phyloP scores from a whole-genome alignment of 371 early-diverging fungal genomes.

The Entomophthora muscae region DNA sequence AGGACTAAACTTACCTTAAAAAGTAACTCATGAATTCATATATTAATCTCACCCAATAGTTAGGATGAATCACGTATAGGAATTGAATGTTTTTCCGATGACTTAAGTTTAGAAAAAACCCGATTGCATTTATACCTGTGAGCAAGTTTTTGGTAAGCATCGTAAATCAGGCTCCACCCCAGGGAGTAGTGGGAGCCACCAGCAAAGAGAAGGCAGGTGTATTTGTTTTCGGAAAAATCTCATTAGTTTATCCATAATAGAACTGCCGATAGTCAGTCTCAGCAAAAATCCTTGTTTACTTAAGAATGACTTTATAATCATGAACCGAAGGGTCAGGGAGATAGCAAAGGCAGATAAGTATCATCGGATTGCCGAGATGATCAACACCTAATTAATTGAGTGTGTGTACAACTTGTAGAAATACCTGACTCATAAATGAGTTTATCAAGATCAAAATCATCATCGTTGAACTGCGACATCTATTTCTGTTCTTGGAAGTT shows the following conservation, averaged over 20 bases:
- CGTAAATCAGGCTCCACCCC: slow-evolving; percentile 64
- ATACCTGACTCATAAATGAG: background rate
- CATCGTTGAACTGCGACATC: too few species aligned
- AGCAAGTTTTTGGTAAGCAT: slow-evolving; percentile 59
- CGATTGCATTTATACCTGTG: slow-evolving; percentile 28
- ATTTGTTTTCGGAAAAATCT: slow-evolving; percentile 68
- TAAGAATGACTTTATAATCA: background rate
- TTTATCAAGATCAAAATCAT: background rate
- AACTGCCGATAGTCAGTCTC: background rate
- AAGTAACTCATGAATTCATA: background rate
- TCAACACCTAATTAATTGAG: background rate
- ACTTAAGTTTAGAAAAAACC: background rate
- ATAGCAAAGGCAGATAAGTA: background rate
- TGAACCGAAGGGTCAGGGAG: background rate
- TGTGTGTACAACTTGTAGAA: background rate
- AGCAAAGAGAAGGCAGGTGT: slow-evolving; percentile 65
- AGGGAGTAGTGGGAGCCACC: slow-evolving; percentile 61
- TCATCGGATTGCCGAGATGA: background rate
- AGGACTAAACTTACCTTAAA: background rate
- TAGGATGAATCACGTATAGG: background rate
- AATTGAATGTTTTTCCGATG: background rate
- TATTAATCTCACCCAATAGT: background rate
- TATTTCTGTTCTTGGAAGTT: too few species aligned
- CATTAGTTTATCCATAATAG: background rate
- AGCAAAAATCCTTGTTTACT: background rate